phyloP scores from a whole-genome alignment of 1,284 basidiomycete species.

The Lentinula novae-zelandiae region DNA sequence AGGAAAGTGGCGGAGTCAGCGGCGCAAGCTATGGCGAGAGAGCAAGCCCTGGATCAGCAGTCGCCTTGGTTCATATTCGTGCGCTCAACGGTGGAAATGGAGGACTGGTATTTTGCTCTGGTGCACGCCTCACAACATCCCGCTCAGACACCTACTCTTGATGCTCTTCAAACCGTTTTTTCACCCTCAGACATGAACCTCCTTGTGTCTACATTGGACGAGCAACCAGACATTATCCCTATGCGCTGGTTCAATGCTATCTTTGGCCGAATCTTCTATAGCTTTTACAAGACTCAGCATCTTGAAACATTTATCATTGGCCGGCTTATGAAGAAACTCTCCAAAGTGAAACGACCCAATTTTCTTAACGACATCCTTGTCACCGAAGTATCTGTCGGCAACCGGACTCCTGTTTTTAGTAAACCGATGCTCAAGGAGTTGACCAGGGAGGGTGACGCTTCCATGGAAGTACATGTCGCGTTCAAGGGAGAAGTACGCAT shows the following conservation, averaged over 20 bases:
- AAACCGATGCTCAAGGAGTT: slow-evolving; percentile 98
- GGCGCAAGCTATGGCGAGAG: slow-evolving; percentile 39
- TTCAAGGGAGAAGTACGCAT: slow-evolving; percentile 87
- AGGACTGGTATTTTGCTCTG: slow-evolving; percentile 94
- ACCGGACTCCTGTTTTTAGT: slow-evolving; percentile 77
- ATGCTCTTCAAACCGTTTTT: slow-evolving; percentile 65
- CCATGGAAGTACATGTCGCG: slow-evolving; percentile 81
- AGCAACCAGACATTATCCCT: slow-evolving; percentile 91
- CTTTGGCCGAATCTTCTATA: slow-evolving; percentile 89
- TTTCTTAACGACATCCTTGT: slow-evolving; percentile 87
- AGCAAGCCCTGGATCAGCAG: slow-evolving; percentile 45
- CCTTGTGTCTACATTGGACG: slow-evolving; percentile 83
- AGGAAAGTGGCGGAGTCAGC: slow-evolving; percentile 33
- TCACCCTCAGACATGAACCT: slow-evolving; percentile 77
- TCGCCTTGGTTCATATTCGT: slow-evolving; percentile 90
- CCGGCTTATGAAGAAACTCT: slow-evolving; percentile 90
- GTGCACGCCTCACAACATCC: slow-evolving; percentile 69
- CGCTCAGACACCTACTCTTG: slow-evolving; percentile 50
- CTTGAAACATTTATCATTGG: slow-evolving; percentile 85
- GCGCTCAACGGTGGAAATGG: slow-evolving; percentile 81
- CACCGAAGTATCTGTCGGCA: slow-evolving; percentile 87
- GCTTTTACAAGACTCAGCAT: slow-evolving; percentile 79
- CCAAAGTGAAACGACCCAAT: slow-evolving; percentile 83
- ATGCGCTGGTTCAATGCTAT: slow-evolving; percentile 97
- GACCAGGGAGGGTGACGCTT: slow-evolving; percentile 87